Evolutionary conservation across 371 early-diverging fungal species (phyloP).

Genomic region (Mortierella sp.): DNA sequence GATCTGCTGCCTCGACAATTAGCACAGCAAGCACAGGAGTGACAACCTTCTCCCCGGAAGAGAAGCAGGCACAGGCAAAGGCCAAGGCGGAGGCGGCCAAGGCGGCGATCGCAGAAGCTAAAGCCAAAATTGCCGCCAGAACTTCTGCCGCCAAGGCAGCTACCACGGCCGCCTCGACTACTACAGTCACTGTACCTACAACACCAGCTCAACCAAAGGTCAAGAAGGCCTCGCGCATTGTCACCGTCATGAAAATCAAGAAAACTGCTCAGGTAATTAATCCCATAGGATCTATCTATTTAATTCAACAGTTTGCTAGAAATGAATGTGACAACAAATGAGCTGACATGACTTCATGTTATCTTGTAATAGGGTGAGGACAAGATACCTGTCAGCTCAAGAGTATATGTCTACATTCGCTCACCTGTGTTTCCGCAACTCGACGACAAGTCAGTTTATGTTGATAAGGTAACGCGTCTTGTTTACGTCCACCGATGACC

Average conservation of each 20-base stretch:
- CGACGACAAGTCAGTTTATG: conserved; percentile 39
- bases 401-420: conserved; percentile 33
- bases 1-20: not conserved
- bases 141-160: not conserved
- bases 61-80: conserved; percentile 14
- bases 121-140: conserved; percentile 37
- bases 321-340: too few species aligned
- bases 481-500: not conserved
- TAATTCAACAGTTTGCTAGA: not conserved
- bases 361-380: conserved; percentile 37
- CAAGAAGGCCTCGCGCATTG: conserved; percentile 45
- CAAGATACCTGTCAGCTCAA: conserved; percentile 36
- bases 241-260: conserved; percentile 38
- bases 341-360: not conserved
- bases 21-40: not conserved
- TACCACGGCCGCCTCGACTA: not conserved
- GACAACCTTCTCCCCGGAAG: not conserved
- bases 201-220: conserved; percentile 17
- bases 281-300: not conserved
- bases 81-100: conserved; percentile 37
- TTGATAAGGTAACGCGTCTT: conserved; percentile 31
- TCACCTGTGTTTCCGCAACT: conserved; percentile 37
- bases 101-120: conserved; percentile 40
- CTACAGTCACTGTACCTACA: not conserved
- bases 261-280: conserved; percentile 41